Evolutionary conservation across 192 early-diverging fungal species (phyloP).

Genomic region (Entophlyctis luteolus): DNA sequence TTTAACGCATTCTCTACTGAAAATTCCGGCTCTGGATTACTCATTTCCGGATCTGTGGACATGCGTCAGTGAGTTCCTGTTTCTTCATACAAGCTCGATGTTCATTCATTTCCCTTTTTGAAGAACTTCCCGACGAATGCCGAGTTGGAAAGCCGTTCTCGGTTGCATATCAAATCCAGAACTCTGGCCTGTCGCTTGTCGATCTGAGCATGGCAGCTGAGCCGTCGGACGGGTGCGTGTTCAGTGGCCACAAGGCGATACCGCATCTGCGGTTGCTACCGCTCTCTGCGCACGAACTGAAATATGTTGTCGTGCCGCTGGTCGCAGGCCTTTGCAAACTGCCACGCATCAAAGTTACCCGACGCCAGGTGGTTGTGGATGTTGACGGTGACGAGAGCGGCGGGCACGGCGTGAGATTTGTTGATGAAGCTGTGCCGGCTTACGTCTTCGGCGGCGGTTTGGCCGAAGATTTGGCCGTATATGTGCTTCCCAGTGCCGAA

Average conservation of each 20-base stretch:
- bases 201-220: conserved; percentile 62
- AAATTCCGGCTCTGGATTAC: conserved; percentile 15
- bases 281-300: conserved; percentile 42
- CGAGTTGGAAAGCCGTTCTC: conserved; percentile 59
- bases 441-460: conserved; percentile 5
- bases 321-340: conserved; percentile 51
- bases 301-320: conserved; percentile 62
- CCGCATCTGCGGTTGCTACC: conserved; percentile 56
- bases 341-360: conserved; percentile 42
- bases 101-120: neutral
- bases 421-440: conserved; percentile 7
- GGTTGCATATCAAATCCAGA: conserved; percentile 58
- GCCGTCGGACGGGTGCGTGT: conserved; percentile 69
- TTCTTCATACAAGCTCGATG: neutral
- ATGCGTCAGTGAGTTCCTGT: conserved; percentile 8
- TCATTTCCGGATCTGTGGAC: conserved; percentile 20
- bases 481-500: conserved; percentile 12
- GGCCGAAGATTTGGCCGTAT: conserved; percentile 10
- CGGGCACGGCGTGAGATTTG: neutral
- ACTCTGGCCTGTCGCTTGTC: conserved; percentile 48
- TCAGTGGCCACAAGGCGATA: conserved; percentile 50
- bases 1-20: neutral
- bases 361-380: neutral
- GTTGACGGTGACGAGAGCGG: neutral
- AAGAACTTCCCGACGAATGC: conserved; percentile 54